Conservation (phyloP, 768 basidiomycete species). For the Boletus sp. region DNA sequence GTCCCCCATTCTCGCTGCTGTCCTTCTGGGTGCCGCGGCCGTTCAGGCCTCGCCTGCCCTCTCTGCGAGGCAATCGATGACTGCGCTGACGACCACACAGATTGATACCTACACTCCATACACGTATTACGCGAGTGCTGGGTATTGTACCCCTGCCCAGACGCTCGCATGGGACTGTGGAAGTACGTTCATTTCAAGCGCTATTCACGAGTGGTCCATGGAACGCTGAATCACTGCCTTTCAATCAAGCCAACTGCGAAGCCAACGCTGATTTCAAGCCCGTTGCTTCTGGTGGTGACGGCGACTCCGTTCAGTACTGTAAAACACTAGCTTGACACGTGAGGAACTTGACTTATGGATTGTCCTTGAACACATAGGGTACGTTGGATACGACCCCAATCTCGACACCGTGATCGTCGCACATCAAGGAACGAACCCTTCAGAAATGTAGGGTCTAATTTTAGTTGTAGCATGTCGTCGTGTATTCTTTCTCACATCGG, state of each 20-base stretch:
- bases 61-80: conserved; percentile 37
- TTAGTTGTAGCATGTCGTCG: not conserved
- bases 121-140: conserved; percentile 50
- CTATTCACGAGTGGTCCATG: not conserved
- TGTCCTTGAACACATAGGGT: conserved; percentile 37
- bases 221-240: not conserved
- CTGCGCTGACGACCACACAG: conserved; percentile 38
- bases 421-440: conserved; percentile 37
- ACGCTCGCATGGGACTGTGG: conserved; percentile 57
- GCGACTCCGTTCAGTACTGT: conserved; percentile 43
- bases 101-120: conserved; percentile 46
- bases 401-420: conserved; percentile 36
- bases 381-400: conserved; percentile 49
- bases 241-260: conserved; percentile 23
- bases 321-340: not conserved
- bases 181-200: conserved; percentile 32
- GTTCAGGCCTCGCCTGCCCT: conserved; percentile 27
- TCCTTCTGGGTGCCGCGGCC: conserved; percentile 12
- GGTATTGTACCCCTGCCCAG: conserved; percentile 43
- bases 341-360: not conserved
- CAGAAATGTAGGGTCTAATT: conserved; percentile 24
- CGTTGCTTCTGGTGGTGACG: conserved; percentile 49
- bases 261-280: conserved; percentile 47
- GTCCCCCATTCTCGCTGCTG: conserved; percentile 13
- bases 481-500: not conserved